Conservation (phyloP, 2,329 filamentous ascomycete genomes). For the Epichloe coenophiala region DNA sequence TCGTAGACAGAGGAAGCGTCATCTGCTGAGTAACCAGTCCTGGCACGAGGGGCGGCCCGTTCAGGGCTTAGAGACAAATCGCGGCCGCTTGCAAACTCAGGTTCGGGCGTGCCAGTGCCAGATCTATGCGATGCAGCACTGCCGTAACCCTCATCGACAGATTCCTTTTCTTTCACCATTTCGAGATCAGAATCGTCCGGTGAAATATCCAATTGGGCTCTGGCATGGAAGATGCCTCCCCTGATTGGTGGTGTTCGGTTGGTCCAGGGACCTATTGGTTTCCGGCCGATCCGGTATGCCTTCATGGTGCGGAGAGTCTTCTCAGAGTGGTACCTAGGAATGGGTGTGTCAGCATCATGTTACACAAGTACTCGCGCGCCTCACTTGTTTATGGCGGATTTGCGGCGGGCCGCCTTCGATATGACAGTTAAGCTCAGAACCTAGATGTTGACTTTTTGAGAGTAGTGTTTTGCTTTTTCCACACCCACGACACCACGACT, state of each 20-base stretch:
- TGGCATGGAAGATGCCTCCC: conserved; percentile 24
- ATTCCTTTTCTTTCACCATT: conserved; percentile 6
- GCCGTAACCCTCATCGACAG: conserved; percentile 6
- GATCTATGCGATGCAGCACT: conserved; percentile 6
- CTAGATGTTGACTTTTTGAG: not conserved
- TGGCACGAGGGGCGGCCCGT: conserved; percentile 1
- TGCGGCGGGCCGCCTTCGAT: not conserved
- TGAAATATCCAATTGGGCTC: conserved; percentile 2
- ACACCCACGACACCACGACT: not conserved
- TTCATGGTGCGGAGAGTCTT: conserved; percentile 42
- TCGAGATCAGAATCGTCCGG: conserved; percentile 7
- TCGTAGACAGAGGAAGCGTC: not conserved
- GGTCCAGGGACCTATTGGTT: conserved; percentile 38
- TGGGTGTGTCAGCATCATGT: conserved; percentile 8
- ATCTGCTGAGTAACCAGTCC: not conserved
- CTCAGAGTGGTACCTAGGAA: conserved; percentile 40
- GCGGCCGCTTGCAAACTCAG: not conserved
- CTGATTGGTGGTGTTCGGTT: conserved; percentile 48
- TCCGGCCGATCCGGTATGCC: conserved; percentile 45
- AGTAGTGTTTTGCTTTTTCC: not conserved
- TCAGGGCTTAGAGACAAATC: not conserved
- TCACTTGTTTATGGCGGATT: not conserved
- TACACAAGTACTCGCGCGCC: not conserved
- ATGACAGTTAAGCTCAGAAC: not conserved
- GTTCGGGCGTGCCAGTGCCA: conserved; percentile 1